phyloP scores from a whole-genome alignment of 371 early-diverging fungal genomes.

The Mucor irregularis region DNA sequence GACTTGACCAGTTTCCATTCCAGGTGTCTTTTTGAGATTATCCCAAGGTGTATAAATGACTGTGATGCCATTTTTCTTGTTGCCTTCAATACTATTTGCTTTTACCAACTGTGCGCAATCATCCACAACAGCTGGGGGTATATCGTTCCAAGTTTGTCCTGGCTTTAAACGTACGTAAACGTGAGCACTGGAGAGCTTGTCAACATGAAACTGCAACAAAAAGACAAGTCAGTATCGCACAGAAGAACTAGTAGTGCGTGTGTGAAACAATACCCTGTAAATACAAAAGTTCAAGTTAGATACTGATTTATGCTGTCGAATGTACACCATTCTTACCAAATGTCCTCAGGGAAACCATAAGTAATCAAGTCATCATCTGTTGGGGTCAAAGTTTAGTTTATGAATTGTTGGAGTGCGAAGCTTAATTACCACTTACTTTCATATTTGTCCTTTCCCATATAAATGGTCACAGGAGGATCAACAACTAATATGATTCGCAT shows the following conservation, averaged over 20 bases:
- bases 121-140: constrained; percentile 71
- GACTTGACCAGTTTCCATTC: constrained; percentile 96
- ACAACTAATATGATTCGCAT: no score
- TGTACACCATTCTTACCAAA: constrained; percentile 64
- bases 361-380: constrained; percentile 95
- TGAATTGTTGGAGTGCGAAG: not conserved
- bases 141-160: constrained; percentile 80
- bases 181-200: constrained; percentile 96
- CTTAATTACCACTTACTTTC: constrained; percentile 68
- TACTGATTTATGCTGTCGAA: not conserved
- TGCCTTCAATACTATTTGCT: constrained; percentile 79
- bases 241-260: not conserved
- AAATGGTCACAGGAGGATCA: constrained; percentile 81
- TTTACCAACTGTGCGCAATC: constrained; percentile 95
- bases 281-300: not conserved
- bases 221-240: no score
- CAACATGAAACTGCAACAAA: constrained; percentile 92
- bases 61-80: constrained; percentile 77
- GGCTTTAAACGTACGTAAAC: constrained; percentile 85
- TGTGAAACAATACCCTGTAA: constrained; percentile 5
- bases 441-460: constrained; percentile 97
- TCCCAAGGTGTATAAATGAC: constrained; percentile 96
- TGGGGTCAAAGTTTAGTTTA: no score
- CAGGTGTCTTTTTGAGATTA: constrained; percentile 89
- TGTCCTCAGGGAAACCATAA: constrained; percentile 91